A percentile compares a stretch with the other conserved stretches of the same genome.
These are phyloP conservation scores for Clonostachys rosea DNA, from an alignment of 2,329 filamentous ascomycete species.

Conservation along the genomic window DNA sequence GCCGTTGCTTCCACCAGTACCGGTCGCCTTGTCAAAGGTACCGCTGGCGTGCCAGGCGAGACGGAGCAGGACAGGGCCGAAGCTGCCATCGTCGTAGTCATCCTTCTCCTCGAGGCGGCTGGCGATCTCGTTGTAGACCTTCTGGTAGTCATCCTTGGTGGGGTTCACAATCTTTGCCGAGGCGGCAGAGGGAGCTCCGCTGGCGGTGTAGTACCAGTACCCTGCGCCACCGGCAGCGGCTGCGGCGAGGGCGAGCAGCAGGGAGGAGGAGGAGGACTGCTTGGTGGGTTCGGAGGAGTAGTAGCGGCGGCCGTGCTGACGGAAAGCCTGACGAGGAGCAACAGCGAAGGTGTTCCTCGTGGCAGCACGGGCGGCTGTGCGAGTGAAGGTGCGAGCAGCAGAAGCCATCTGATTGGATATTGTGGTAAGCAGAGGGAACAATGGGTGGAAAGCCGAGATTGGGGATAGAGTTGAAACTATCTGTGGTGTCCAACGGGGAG, in stretches of 20 bases:
- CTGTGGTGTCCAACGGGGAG: no score
- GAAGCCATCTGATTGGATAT: slow-evolving; percentile 22
- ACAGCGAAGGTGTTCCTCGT: slow-evolving; percentile 53
- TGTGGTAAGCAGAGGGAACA: not conserved
- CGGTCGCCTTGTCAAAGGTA: slow-evolving; percentile 84
- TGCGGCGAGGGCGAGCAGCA: slow-evolving; percentile 55
- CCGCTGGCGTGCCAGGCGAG: slow-evolving; percentile 93
- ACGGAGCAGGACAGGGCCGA: slow-evolving; percentile 84
- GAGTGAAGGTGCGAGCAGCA: slow-evolving; percentile 49
- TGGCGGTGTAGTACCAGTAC: slow-evolving; percentile 61
- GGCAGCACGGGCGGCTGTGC: slow-evolving; percentile 54
- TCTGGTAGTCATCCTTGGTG: slow-evolving; percentile 85
- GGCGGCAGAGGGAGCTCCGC: slow-evolving; percentile 38
- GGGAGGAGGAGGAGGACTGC: slow-evolving; percentile 37
- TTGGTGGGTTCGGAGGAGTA: slow-evolving; percentile 69
- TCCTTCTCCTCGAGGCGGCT: slow-evolving; percentile 78
- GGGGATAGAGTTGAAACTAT: no score
- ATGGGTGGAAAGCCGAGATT: no score
- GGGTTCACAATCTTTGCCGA: slow-evolving; percentile 62
- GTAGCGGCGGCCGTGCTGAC: slow-evolving; percentile 69
- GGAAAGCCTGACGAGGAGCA: slow-evolving; percentile 63
- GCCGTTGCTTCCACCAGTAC: slow-evolving; percentile 90
- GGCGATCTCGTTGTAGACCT: slow-evolving; percentile 88
- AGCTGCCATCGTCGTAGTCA: slow-evolving; percentile 95
- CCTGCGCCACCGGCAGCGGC: slow-evolving; percentile 58